A percentile compares a stretch with the other conserved stretches of the same genome.
These are phyloP conservation scores for Verticillium dahliae DNA, from an alignment of 2,329 filamentous ascomycete species.

Conservation along the genomic window DNA sequence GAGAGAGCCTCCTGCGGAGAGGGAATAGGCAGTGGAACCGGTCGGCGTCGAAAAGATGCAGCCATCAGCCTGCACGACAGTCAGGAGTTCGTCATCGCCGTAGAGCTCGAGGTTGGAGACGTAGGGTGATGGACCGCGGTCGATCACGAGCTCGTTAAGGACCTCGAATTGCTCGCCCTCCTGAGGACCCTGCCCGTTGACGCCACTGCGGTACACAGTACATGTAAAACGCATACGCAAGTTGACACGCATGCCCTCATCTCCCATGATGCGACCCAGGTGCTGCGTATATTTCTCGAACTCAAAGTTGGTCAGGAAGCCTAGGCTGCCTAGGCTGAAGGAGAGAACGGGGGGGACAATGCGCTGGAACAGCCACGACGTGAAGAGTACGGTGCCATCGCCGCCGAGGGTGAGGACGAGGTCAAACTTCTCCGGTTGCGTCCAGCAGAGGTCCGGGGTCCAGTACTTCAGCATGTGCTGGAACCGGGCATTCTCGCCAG, in stretches of 20 bases:
- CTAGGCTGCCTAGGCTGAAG: slow-evolving; percentile 77
- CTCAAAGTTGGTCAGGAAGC: slow-evolving; percentile 84
- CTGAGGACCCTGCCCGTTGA: slow-evolving; percentile 57
- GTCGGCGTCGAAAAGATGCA: slow-evolving; percentile 98
- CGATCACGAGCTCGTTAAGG: slow-evolving; percentile 96
- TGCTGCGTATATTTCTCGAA: slow-evolving; percentile 85
- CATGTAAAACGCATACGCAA: slow-evolving; percentile 98
- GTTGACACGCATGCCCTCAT: slow-evolving; percentile 93
- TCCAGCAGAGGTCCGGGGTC: slow-evolving; percentile 95
- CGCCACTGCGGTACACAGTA: slow-evolving; percentile 78
- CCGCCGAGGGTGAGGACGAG: slow-evolving; percentile 83
- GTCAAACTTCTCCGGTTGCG: slow-evolving; percentile 89
- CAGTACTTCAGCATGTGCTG: slow-evolving; percentile 86
- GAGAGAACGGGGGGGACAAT: slow-evolving; percentile 80
- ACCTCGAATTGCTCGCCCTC: slow-evolving; percentile 97
- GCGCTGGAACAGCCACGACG: slow-evolving; percentile 87
- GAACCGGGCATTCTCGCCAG: slow-evolving; percentile 70
- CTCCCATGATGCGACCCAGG: slow-evolving; percentile 84
- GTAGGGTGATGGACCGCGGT: slow-evolving; percentile 92
- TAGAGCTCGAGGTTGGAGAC: slow-evolving; percentile 96
- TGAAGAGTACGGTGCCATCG: slow-evolving; percentile 82
- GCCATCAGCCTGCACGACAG: slow-evolving; percentile 91
- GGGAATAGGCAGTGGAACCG: slow-evolving; percentile 88
- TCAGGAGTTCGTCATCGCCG: slow-evolving; percentile 89
- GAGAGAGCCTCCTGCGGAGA: slow-evolving; percentile 90